These are phyloP conservation scores for Volvox africanus DNA, from an alignment of 139 green algal genomes.

Conservation along the genomic window DNA sequence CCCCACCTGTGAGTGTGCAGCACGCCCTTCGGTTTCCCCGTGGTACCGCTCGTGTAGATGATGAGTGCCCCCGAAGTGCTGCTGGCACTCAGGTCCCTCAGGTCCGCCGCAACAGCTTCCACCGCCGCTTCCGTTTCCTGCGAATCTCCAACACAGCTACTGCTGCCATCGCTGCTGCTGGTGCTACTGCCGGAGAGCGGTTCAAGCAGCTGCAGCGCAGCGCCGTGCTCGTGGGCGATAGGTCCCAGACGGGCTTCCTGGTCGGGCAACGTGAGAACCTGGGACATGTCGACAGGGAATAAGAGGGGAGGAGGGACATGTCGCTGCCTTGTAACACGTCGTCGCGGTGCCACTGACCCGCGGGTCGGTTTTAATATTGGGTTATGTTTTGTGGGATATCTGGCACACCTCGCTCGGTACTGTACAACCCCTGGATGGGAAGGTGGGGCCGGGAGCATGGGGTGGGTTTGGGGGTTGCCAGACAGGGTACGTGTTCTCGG, in stretches of 20 bases:
- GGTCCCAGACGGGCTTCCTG: constrained; percentile 32
- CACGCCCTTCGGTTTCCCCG: constrained; percentile 92
- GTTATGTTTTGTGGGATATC: no score
- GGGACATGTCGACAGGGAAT: not conserved
- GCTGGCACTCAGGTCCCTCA: constrained; percentile 10
- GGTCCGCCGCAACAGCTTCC: not conserved
- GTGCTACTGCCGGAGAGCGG: not conserved
- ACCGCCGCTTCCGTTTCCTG: not conserved
- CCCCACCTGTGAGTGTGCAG: constrained; percentile 85
- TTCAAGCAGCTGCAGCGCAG: constrained; percentile 50
- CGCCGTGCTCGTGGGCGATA: constrained; percentile 26
- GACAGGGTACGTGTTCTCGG: no score
- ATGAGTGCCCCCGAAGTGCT: constrained; percentile 82
- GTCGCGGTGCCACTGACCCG: no score
- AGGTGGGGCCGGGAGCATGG: no score
- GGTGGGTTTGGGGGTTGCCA: no score
- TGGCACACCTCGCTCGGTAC: no score
- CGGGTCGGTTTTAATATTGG: no score
- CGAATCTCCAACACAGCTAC: no score
- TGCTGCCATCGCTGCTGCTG: not conserved
- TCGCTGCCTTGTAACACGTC: no score
- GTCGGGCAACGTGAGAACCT: constrained; percentile 38
- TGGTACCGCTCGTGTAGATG: constrained; percentile 98
- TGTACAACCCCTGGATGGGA: no score
- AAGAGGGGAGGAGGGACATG: not conserved